phyloP scores from a whole-genome alignment of 2,329 filamentous ascomycete species.

The Exophiala oligosperma region DNA sequence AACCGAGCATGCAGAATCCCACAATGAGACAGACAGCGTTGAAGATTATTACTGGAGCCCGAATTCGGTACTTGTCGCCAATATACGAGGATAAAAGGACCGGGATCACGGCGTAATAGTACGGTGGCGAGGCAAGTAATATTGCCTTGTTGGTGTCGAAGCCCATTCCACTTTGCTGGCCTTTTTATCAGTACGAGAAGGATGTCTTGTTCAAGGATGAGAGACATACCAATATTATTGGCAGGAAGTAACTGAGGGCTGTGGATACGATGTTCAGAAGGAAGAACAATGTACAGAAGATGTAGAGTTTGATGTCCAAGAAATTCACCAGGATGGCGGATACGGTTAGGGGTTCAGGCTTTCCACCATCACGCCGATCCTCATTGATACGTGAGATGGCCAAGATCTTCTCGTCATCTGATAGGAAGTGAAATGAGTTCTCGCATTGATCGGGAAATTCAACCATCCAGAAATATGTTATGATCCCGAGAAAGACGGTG shows the following conservation, averaged over 20 bases:
- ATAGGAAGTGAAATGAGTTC: slow-evolving; percentile 59
- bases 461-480: slow-evolving; percentile 70
- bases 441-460: slow-evolving; percentile 66
- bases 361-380: slow-evolving; percentile 61
- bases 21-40: slow-evolving; percentile 62
- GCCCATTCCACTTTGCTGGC: slow-evolving; percentile 56
- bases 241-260: slow-evolving; percentile 64
- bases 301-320: slow-evolving; percentile 38
- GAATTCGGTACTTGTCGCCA: slow-evolving; percentile 60
- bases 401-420: slow-evolving; percentile 55
- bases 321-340: slow-evolving; percentile 63
- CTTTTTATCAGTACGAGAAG: slow-evolving; percentile 57
- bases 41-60: slow-evolving; percentile 65
- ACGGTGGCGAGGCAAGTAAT: slow-evolving; percentile 65
- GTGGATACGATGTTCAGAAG: slow-evolving; percentile 67
- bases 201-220: slow-evolving; percentile 2
- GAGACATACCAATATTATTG: slow-evolving; percentile 37
- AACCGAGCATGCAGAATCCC: slow-evolving; percentile 67
- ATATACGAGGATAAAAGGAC: slow-evolving; percentile 63
- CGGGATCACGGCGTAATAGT: slow-evolving; percentile 66
- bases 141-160: slow-evolving; percentile 57
- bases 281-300: slow-evolving; percentile 51
- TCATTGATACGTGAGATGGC: slow-evolving; percentile 59
- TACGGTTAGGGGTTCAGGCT: slow-evolving; percentile 57
- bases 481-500: slow-evolving; percentile 57